Evolutionary conservation across 2,329 filamentous ascomycete species (phyloP), one percentile per base, ranked within the genome.

Genomic region (Ramularia endophylla): DNA sequence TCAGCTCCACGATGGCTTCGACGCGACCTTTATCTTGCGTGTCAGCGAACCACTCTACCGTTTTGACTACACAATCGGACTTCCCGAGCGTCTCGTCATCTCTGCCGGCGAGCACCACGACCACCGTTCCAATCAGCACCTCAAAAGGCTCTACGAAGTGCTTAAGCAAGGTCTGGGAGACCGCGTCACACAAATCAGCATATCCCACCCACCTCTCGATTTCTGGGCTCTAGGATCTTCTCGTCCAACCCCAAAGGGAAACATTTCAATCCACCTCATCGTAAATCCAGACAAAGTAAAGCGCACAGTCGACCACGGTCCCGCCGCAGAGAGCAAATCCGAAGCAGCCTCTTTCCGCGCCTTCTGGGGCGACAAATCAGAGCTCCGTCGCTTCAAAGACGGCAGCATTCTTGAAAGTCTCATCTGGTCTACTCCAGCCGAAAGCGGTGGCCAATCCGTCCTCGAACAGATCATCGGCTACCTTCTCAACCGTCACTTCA

Each of bases 301-400:
- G 41, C 82, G 89, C 22, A 75, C 81, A 34, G 85, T 95, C 48
- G 92, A 98, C 52, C 85, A 88, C 60, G 92, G 92, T 0, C 92
- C 92, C 4, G 69, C 83, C 1, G 86, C 87, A 2, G 89, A 97
- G 59, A 78, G 92, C 46, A 88, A 90, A 63, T 81, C 84, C 50
- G 86, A 87, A 49, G 84, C 88, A 17, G 80, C 81, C 8, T 75
- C 74, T 22, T 98, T 95, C 63, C 85, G 87, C 27, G 78, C 82
- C 25, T 97, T 98, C 61, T 98, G 94, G 92, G 92, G 90, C 5
- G 83, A 90, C 8, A 94, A 92, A 61, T 79, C 92, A 1, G 92
- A 98, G 63, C 73, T 98, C 33, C 80, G 92, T 50, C 85, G 92
- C 15, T 98, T 98, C 71, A 94, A 89, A 56, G 88, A 97, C 57